A percentile compares a stretch with the other conserved stretches of the same genome.
Evolutionary conservation across 345 rosid species (phyloP).

Genomic region (Lepidium sativum): DNA sequence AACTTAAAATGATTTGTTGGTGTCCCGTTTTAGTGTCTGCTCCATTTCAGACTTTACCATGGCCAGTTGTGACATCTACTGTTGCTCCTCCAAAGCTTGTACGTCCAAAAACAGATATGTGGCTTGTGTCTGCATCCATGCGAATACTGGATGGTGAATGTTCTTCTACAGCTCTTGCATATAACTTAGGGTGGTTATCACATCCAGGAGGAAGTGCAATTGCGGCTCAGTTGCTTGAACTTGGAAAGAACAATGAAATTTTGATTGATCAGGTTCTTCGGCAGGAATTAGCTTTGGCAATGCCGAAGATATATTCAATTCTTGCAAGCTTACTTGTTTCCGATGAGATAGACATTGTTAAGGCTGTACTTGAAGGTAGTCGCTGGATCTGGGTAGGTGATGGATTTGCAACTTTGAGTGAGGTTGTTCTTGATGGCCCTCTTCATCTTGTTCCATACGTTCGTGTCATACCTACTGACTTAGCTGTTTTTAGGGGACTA

Average conservation of each 20-base stretch:
- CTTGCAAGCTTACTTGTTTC: slow-evolving; percentile 60
- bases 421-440: slow-evolving; percentile 94
- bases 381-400: slow-evolving; percentile 99
- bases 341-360: slow-evolving; percentile 91
- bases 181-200: slow-evolving; percentile 82
- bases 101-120: slow-evolving; percentile 63
- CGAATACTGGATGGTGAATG: slow-evolving; percentile 92
- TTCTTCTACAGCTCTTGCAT: slow-evolving; percentile 83
- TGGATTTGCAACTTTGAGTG: slow-evolving; percentile 85
- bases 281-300: slow-evolving; percentile 80
- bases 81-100: slow-evolving; percentile 98
- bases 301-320: slow-evolving; percentile 85
- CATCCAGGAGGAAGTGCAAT: slow-evolving; percentile 91
- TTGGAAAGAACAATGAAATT: slow-evolving; percentile 86
- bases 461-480: slow-evolving; percentile 83
- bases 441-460: slow-evolving; percentile 90
- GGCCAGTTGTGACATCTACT: slow-evolving; percentile 76
- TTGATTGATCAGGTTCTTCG: slow-evolving; percentile 67
- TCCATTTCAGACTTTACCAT: slow-evolving; percentile 75
- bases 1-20: slow-evolving; percentile 84
- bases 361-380: slow-evolving; percentile 95
- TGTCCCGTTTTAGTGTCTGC: slow-evolving; percentile 87
- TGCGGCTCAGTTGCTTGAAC: slow-evolving; percentile 96
- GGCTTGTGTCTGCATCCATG: slow-evolving; percentile 97
- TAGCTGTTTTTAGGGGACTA: slow-evolving; percentile 77